These are phyloP conservation scores for Houttuynia cordata DNA, from an alignment of 164 flowering plant genomes.

Conservation along the genomic window DNA sequence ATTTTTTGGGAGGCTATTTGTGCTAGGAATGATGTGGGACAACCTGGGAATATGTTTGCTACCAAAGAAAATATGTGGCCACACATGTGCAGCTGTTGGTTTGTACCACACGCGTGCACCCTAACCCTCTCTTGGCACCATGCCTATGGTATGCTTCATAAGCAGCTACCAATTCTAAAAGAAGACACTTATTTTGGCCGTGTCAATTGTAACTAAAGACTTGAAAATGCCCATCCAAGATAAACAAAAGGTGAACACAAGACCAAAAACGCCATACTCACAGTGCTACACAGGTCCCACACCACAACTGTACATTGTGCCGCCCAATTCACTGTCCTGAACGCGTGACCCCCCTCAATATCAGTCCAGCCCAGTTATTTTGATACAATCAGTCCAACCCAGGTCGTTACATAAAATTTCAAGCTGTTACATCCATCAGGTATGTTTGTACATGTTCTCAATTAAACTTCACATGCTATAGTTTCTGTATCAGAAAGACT, in stretches of 20 bases:
- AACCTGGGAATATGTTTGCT: background rate
- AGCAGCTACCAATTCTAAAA: constrained; percentile 32
- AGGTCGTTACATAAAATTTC: background rate
- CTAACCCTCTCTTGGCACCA: constrained; percentile 24
- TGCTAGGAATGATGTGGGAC: too few species aligned
- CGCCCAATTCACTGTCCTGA: constrained; percentile 9
- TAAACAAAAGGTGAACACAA: constrained; percentile 7
- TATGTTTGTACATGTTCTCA: background rate
- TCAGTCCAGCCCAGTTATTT: too few species aligned
- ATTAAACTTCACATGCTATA: background rate
- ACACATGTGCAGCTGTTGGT: constrained; percentile 6
- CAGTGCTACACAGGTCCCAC: constrained; percentile 42
- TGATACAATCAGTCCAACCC: constrained; percentile 4
- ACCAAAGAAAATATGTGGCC: too few species aligned
- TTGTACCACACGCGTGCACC: background rate
- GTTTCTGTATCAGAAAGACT: too few species aligned
- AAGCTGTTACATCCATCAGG: too few species aligned
- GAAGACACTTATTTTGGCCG: constrained; percentile 13
- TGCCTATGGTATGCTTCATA: constrained; percentile 37
- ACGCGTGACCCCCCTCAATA: constrained; percentile 16
- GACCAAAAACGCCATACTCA: too few species aligned
- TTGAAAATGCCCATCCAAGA: constrained; percentile 24
- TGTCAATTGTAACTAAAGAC: constrained; percentile 12
- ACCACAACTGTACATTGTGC: constrained; percentile 5
- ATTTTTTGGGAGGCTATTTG: too few species aligned